Conservation (phyloP, 2,329 filamentous ascomycete genomes). For the Aspergillus uvarum region DNA sequence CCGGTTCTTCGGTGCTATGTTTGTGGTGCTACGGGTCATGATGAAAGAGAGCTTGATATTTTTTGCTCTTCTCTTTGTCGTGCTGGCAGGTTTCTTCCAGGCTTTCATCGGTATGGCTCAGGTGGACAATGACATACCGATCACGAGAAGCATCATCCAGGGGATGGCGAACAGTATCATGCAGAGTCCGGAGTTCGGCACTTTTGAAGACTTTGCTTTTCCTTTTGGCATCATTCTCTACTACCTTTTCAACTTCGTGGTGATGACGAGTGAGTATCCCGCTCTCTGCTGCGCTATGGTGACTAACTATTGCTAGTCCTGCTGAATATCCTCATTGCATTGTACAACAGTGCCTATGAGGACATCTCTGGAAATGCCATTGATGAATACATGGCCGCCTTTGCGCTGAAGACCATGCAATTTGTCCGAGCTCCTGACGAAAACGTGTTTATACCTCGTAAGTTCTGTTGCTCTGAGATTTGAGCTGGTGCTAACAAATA, state of each 20-base stretch:
- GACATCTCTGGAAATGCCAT: slow-evolving; percentile 90
- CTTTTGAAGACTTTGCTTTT: slow-evolving; percentile 85
- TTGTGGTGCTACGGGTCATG: slow-evolving; percentile 93
- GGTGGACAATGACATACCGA: slow-evolving; percentile 65
- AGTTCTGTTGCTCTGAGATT: slow-evolving; percentile 16
- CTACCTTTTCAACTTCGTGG: slow-evolving; percentile 95
- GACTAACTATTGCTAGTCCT: slow-evolving; percentile 54
- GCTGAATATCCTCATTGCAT: slow-evolving; percentile 92
- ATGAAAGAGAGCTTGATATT: slow-evolving; percentile 95
- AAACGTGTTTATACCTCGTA: slow-evolving; percentile 90
- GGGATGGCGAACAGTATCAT: slow-evolving; percentile 83
- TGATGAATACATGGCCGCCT: slow-evolving; percentile 93
- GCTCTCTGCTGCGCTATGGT: neutral
- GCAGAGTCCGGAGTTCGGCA: slow-evolving; percentile 84
- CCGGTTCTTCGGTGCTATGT: slow-evolving; percentile 96
- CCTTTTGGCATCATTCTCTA: slow-evolving; percentile 95
- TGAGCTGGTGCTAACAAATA: neutral
- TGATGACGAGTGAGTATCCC: slow-evolving; percentile 67
- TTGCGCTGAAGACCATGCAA: slow-evolving; percentile 91
- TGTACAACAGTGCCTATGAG: slow-evolving; percentile 95
- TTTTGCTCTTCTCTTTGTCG: slow-evolving; percentile 82
- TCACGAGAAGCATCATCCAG: slow-evolving; percentile 46
- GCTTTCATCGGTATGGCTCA: slow-evolving; percentile 90
- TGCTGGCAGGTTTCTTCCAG: slow-evolving; percentile 79
- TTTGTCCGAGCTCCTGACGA: slow-evolving; percentile 96